Evolutionary conservation across 257 asterid genomes (phyloP).

Genomic region (Petunia axillaris): DNA sequence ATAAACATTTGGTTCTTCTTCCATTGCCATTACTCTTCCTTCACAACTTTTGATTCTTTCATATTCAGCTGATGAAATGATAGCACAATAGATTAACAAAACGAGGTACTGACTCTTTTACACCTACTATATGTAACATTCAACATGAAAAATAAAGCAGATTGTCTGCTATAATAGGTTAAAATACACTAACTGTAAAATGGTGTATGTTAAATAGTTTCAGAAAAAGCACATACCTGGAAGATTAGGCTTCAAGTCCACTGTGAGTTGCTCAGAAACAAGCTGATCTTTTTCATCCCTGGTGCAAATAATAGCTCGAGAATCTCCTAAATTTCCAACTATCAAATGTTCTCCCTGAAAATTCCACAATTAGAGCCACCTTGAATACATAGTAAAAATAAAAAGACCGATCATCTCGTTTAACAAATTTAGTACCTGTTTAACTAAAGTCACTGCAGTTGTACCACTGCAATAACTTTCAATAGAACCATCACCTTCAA

Average conservation of each 20-base stretch:
- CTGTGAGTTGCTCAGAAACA: slow-evolving; percentile 69
- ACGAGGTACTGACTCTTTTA: too few relatives aligned
- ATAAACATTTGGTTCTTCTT: slow-evolving; percentile 72
- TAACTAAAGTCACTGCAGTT: slow-evolving; percentile 69
- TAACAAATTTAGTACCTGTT: slow-evolving; percentile 51
- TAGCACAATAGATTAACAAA: not conserved
- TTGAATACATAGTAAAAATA: not conserved
- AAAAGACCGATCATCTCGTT: not conserved
- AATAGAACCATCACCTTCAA: slow-evolving; percentile 52
- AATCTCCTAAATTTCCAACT: slow-evolving; percentile 80
- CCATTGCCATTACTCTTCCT: slow-evolving; percentile 86
- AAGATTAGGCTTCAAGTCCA: slow-evolving; percentile 86
- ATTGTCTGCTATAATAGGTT: not conserved
- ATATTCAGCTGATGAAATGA: slow-evolving; percentile 53
- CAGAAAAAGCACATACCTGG: slow-evolving; percentile 46
- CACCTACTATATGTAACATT: too few relatives aligned
- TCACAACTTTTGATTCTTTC: slow-evolving; percentile 54
- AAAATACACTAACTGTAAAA: not conserved
- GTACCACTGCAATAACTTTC: slow-evolving; percentile 90
- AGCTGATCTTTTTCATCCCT: slow-evolving; percentile 56
- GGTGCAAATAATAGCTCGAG: slow-evolving; percentile 77
- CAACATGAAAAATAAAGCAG: not conserved
- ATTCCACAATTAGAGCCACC: not conserved
- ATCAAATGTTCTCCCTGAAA: slow-evolving; percentile 75
- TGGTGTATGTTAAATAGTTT: too few relatives aligned